phyloP scores from a whole-genome alignment of 345 rosid genomes.

The Eucalyptus tenuipes region DNA sequence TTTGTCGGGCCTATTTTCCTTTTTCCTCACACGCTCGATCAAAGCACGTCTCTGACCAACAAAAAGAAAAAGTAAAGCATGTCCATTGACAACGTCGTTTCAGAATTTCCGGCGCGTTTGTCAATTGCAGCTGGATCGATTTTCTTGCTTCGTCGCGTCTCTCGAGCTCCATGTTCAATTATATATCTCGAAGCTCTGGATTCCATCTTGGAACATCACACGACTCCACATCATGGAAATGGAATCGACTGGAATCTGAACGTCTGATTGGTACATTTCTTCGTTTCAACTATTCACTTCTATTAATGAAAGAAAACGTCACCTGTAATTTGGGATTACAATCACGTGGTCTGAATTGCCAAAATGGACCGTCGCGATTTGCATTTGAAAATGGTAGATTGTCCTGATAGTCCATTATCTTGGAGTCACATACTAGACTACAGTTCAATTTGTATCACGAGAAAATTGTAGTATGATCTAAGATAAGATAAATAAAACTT shows the following conservation, averaged over 20 bases:
- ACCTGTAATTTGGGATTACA: neutral
- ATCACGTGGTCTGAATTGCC: neutral
- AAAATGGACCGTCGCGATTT: neutral
- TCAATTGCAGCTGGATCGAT: too few species aligned
- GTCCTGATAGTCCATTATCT: neutral
- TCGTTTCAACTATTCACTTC: neutral
- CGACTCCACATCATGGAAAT: too few species aligned
- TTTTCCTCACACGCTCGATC: neutral
- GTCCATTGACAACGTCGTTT: neutral
- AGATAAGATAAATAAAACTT: neutral
- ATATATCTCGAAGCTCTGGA: too few species aligned
- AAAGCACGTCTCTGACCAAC: neutral
- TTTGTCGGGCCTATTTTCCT: neutral
- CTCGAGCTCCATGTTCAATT: too few species aligned
- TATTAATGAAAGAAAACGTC: neutral
- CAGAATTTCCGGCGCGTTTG: neutral
- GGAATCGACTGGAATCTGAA: too few species aligned
- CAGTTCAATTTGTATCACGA: neutral
- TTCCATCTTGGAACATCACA: too few species aligned
- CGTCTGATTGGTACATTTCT: neutral
- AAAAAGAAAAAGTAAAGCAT: neutral
- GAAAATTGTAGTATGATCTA: neutral
- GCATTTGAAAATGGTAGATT: neutral
- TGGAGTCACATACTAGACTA: fast-evolving
- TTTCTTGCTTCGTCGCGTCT: too few species aligned